Percentiles rank a stretch among this genome's conserved stretches.
Evolutionary conservation across 148 eudicot species (phyloP).

Genomic region (Talinum fruticosum): DNA sequence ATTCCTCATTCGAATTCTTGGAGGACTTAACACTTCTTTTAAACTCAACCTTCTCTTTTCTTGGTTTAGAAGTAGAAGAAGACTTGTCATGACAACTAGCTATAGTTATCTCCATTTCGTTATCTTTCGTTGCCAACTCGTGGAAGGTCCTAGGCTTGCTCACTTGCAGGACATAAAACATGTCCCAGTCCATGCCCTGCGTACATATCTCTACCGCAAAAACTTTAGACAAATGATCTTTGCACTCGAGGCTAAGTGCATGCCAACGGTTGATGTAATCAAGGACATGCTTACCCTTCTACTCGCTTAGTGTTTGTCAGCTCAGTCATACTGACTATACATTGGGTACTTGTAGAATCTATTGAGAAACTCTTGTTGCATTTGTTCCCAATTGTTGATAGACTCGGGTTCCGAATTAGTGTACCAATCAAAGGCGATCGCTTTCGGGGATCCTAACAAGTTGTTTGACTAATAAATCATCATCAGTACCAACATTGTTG

Average conservation of each 20-base stretch:
- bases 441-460: background rate
- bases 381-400: background rate
- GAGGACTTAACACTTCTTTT: background rate
- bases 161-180: background rate
- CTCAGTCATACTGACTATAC: background rate
- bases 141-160: background rate
- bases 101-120: background rate
- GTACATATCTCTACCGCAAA: background rate
- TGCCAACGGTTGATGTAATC: background rate
- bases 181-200: background rate
- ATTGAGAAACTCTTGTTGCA: background rate
- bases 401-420: background rate
- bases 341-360: background rate
- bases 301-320: background rate
- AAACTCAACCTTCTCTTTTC: no score
- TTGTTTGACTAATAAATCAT: background rate
- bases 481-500: background rate
- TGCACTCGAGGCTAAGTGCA: background rate
- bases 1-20: background rate
- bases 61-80: background rate
- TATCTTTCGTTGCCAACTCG: background rate
- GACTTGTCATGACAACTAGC: background rate
- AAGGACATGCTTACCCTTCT: background rate
- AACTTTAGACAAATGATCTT: background rate
- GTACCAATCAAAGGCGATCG: background rate